Percentiles rank a stretch among this genome's conserved stretches.
Conservation (phyloP, 495 filamentous ascomycete species). For the Talaromyces stipitatus region DNA sequence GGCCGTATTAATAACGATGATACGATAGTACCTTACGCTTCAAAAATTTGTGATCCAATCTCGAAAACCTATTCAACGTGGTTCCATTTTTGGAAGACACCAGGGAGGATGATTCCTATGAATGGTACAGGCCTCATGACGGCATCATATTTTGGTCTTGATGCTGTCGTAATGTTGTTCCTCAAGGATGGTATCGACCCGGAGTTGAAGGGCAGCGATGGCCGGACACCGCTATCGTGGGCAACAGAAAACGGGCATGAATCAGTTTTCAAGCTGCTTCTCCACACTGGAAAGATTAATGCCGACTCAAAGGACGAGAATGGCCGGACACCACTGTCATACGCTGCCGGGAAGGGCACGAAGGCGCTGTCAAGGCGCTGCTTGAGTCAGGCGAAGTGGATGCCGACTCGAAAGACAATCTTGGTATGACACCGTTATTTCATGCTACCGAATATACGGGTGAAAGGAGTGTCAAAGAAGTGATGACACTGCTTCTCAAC, state of each 20-base stretch:
- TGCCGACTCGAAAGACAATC: too few relatives aligned
- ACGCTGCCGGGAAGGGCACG: slow-evolving; percentile 11
- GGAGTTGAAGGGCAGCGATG: slow-evolving; percentile 4
- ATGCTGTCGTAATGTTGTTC: slow-evolving; percentile 9
- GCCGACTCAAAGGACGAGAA: slow-evolving; percentile 9
- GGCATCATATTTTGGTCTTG: slow-evolving; percentile 12
- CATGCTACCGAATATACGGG: too few relatives aligned
- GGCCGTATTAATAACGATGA: slow-evolving; percentile 3
- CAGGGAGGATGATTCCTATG: slow-evolving; percentile 12
- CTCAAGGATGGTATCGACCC: slow-evolving; percentile 10
- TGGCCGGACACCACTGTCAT: slow-evolving; percentile 20
- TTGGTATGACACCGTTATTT: too few relatives aligned
- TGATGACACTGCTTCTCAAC: too few relatives aligned
- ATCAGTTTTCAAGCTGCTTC: slow-evolving; percentile 11
- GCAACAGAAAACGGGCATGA: neutral
- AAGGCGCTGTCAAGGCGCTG: too few relatives aligned
- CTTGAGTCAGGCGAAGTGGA: too few relatives aligned
- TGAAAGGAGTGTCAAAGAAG: too few relatives aligned
- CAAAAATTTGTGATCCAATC: slow-evolving; percentile 9
- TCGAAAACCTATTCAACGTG: slow-evolving; percentile 3
- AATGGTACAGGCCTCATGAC: slow-evolving; percentile 6
- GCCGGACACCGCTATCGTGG: neutral
- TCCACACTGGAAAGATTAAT: slow-evolving; percentile 15
- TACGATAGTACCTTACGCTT: slow-evolving; percentile 11
- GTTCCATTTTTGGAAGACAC: slow-evolving; percentile 8